phyloP scores from a whole-genome alignment of 2,329 filamentous ascomycete species.

The Domatiomyces catenatus region DNA sequence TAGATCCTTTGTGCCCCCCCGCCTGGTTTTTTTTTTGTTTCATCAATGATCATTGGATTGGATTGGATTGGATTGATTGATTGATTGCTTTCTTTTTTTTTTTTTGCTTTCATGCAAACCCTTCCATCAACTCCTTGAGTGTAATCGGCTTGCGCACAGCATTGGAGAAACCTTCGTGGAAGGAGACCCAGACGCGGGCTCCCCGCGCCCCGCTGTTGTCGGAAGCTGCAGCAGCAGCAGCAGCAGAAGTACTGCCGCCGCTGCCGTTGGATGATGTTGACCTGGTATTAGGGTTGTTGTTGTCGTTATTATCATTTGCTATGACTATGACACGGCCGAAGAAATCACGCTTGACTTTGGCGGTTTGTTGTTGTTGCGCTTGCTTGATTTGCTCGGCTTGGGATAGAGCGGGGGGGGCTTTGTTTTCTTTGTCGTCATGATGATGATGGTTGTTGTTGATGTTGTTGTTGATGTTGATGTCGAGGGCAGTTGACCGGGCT shows the following conservation, averaged over 20 bases:
- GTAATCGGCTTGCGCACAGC: conserved; percentile 80
- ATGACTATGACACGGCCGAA: conserved; percentile 61
- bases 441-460: background rate
- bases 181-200: conserved; percentile 68
- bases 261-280: conserved; percentile 11
- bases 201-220: conserved; percentile 26
- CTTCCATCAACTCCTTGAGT: conserved; percentile 56
- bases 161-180: conserved; percentile 81
- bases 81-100: too few species aligned
- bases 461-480: background rate
- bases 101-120: conserved; percentile 19
- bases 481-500: conserved; percentile 29
- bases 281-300: conserved; percentile 21
- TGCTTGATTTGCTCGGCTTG: conserved; percentile 15
- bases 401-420: background rate
- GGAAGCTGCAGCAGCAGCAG: too few species aligned
- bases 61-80: too few species aligned
- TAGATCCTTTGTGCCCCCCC: too few species aligned
- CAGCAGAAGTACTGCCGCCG: too few species aligned
- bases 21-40: too few species aligned
- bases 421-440: conserved; percentile 23
- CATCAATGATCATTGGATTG: too few species aligned
- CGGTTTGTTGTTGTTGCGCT: conserved; percentile 18
- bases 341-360: conserved; percentile 58
- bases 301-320: conserved; percentile 2